Conservation (phyloP, 768 basidiomycete species). For the Russula brevipes region DNA sequence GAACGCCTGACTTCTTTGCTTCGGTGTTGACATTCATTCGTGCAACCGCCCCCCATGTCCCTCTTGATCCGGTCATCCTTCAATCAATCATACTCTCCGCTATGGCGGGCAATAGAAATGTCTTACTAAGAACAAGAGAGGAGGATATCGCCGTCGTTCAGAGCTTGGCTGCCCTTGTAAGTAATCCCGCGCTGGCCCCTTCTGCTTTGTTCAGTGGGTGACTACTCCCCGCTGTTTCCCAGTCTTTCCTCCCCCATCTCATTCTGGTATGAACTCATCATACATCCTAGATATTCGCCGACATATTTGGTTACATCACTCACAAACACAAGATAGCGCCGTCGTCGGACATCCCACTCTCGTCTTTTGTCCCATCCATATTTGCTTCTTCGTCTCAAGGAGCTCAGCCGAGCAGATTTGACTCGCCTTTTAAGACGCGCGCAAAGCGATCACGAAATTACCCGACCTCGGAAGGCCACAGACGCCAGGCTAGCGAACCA, state of each 20-base stretch:
- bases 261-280: background rate
- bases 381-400: conserved; percentile 33
- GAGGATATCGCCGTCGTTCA: conserved; percentile 59
- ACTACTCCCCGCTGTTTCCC: background rate
- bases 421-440: conserved; percentile 10
- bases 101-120: conserved; percentile 54
- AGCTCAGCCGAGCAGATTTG: conserved; percentile 24
- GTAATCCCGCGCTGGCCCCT: conserved; percentile 19
- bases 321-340: conserved; percentile 50
- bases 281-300: conserved; percentile 47
- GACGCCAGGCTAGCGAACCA: conserved; percentile 3
- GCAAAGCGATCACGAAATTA: conserved; percentile 11
- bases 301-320: conserved; percentile 53
- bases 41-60: conserved; percentile 42
- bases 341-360: conserved; percentile 28
- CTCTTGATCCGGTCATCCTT: conserved; percentile 57
- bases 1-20: conserved; percentile 27
- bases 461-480: background rate
- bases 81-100: conserved; percentile 64
- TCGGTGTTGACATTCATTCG: conserved; percentile 44
- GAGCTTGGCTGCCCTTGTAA: conserved; percentile 55
- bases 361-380: conserved; percentile 36
- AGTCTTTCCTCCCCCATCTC: background rate
- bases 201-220: background rate
- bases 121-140: conserved; percentile 59